Conservation (phyloP, 2,329 filamentous ascomycete genomes). For the Phialophora macrospora region DNA sequence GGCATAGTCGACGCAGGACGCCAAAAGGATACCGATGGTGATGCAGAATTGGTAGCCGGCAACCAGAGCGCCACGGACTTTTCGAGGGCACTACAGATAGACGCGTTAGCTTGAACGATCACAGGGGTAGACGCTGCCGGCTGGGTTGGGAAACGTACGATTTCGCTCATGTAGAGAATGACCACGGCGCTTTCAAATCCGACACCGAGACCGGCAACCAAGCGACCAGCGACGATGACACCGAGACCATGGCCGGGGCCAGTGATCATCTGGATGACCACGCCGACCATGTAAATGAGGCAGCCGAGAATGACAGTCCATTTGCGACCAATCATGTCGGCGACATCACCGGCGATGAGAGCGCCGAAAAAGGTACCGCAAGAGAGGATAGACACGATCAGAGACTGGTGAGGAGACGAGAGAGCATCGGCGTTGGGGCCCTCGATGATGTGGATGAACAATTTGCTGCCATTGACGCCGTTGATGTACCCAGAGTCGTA, state of each 20-base stretch:
- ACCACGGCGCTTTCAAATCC: constrained; percentile 81
- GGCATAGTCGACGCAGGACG: constrained; percentile 74
- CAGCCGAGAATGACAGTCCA: constrained; percentile 74
- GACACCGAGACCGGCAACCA: constrained; percentile 77
- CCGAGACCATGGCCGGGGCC: constrained; percentile 52
- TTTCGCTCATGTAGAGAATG: constrained; percentile 87
- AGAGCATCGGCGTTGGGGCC: constrained; percentile 43
- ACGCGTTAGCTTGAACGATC: constrained; percentile 25
- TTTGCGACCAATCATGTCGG: constrained; percentile 75
- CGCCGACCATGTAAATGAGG: constrained; percentile 70
- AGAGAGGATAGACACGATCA: constrained; percentile 78
- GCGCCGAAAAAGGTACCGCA: constrained; percentile 79
- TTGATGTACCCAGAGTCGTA: constrained; percentile 64
- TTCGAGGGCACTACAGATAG: constrained; percentile 60
- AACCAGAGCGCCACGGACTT: constrained; percentile 72
- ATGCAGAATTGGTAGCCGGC: constrained; percentile 84
- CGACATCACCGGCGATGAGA: constrained; percentile 75
- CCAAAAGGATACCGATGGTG: constrained; percentile 77
- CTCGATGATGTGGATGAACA: constrained; percentile 52
- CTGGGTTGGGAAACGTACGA: constrained; percentile 47
- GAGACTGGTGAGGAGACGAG: constrained; percentile 58
- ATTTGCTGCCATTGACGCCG: constrained; percentile 57
- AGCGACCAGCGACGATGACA: constrained; percentile 72
- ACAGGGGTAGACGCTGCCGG: background rate
- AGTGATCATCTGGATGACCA: constrained; percentile 67